A percentile compares a stretch with the other conserved stretches of the same genome.
Evolutionary conservation across 805 yeast species (phyloP).

Genomic region (Scheffersomyces spartinae): DNA sequence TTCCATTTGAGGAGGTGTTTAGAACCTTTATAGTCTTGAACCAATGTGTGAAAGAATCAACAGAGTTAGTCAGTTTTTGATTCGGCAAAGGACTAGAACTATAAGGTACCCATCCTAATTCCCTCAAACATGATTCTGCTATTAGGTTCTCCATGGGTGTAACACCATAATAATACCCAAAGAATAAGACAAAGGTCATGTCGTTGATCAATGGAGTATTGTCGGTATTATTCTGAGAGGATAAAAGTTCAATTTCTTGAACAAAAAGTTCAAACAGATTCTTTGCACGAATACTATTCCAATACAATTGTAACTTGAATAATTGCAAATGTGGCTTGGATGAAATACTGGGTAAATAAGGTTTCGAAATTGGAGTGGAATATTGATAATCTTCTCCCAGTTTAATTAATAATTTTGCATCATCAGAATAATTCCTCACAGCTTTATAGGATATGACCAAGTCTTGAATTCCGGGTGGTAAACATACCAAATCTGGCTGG

Average conservation of each 20-base stretch:
- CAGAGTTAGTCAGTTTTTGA: constrained; percentile 3
- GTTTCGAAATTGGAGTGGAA: constrained; percentile 18
- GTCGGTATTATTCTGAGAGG: constrained; percentile 12
- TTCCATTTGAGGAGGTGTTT: constrained; percentile 5
- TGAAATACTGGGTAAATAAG: constrained; percentile 17
- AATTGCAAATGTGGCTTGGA: constrained; percentile 24
- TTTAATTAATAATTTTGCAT: constrained; percentile 13
- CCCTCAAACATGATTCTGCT: constrained; percentile 27
- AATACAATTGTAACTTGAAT: constrained; percentile 23
- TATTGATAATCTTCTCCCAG: constrained; percentile 11
- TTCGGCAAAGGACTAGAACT: too few species aligned
- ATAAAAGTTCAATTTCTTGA: constrained; percentile 15
- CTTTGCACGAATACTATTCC: constrained; percentile 27
- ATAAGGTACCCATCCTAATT: constrained; percentile 34
- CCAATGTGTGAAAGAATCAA: constrained; percentile 11
- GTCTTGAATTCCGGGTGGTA: constrained; percentile 34
- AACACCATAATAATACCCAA: constrained; percentile 30
- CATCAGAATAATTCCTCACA: constrained; percentile 13
- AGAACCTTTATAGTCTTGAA: constrained; percentile 12
- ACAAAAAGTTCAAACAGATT: constrained; percentile 21
- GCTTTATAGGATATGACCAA: constrained; percentile 27
- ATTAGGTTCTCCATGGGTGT: constrained; percentile 32
- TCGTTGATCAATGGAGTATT: constrained; percentile 17
- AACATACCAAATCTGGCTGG: constrained; percentile 18
- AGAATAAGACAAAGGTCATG: constrained; percentile 26